Evolutionary conservation across 2,329 filamentous ascomycete species (phyloP), one percentile per base, ranked within the genome.

Genomic region (Colletotrichum trifolii): DNA sequence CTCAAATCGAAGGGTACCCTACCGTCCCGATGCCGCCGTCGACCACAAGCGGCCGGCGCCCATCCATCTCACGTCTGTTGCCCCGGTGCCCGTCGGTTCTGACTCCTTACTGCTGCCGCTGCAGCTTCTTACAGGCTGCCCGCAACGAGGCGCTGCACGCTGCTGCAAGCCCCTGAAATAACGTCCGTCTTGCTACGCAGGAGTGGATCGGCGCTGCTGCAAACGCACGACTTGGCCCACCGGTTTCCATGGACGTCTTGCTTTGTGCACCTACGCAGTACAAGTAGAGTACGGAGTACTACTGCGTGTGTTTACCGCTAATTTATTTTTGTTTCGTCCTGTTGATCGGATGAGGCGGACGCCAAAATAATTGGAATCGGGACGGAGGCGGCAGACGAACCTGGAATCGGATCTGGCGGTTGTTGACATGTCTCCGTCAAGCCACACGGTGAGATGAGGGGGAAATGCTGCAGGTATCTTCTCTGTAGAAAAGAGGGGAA

Each of bases 111-210:
- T 53, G 58, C 52, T 25, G 50, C 57, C 52, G 12, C 33, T 54
- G 58, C 46, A 50, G 25, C 42, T 35, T 62, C 47, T 15, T 56
- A 63, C 62, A 57, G 58, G 63, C 47, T 62, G 36, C 43, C 25
- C 47, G 46, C 40, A 34, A 33, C 33, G 34, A 43, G 42, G 63
- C 57, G 55, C 43, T 36, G 63, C 52, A 63, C 58, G 59, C 63
- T 66, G 66, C 57, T 67, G 64, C 64, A 64, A 60, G 64, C 66
- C 66, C 66, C 64, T 68, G 66, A 60, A 48, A 8, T n/a, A 64
- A 64, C 58, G 58, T 56, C 49, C 36, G 25, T 53, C 12, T 36
- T 50, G 4, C 25, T 25, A 25, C 25, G 25, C 25, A 25, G 25
- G 25, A 62, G 66, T 60, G 64, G 64, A 67, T 67, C 64, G 58